These are phyloP conservation scores for Medakamo hakoo DNA, from an alignment of 139 green algal species.

Conservation along the genomic window DNA sequence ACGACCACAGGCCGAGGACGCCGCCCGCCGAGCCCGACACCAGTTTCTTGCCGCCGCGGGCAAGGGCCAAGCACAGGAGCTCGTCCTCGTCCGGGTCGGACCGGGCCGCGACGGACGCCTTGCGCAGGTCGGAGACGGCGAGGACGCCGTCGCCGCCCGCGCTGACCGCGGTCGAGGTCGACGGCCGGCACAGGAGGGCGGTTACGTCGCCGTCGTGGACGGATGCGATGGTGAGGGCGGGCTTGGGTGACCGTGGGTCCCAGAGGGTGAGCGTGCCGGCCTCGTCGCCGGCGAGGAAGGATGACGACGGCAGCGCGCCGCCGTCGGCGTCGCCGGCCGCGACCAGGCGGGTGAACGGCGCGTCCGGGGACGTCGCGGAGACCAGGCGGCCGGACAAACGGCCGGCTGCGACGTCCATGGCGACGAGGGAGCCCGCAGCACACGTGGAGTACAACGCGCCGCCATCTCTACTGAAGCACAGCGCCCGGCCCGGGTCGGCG, in stretches of 20 bases:
- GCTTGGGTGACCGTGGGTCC: neutral
- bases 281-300: neutral
- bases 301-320: neutral
- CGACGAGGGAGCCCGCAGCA: neutral
- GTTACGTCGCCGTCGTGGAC: neutral
- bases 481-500: no score
- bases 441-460: neutral
- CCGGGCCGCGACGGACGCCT: no score
- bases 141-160: neutral
- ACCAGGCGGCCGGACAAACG: neutral
- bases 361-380: no score
- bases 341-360: neutral
- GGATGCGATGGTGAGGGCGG: no score
- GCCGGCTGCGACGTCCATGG: neutral
- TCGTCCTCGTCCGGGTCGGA: neutral
- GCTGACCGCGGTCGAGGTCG: neutral
- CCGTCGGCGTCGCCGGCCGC: no score
- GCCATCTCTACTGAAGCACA: neutral
- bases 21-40: neutral
- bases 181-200: neutral
- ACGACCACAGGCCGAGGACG: neutral
- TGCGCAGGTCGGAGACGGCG: neutral
- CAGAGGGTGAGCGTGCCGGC: neutral
- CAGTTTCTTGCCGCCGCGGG: neutral
- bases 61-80: neutral